A percentile compares a stretch with the other conserved stretches of the same genome.
These are phyloP conservation scores for Xylaria bambusicola DNA, from an alignment of 495 filamentous ascomycete species.

Conservation along the genomic window DNA sequence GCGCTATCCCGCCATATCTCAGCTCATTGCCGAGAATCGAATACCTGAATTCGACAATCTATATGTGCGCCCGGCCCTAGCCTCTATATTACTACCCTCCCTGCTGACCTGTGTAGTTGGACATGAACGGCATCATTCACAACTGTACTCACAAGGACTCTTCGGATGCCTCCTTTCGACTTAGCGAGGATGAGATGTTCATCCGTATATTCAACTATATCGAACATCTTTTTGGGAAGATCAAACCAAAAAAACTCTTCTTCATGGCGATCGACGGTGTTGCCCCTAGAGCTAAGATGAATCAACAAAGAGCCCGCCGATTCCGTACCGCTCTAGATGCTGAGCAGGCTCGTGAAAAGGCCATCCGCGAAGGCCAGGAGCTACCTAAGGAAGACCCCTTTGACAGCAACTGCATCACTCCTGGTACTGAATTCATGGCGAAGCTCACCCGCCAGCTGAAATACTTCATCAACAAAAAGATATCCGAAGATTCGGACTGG, in stretches of 20 bases:
- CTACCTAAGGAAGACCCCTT: constrained; percentile 95
- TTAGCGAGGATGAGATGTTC: constrained; percentile 98
- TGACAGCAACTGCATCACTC: constrained; percentile 99
- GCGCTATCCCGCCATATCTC: constrained; percentile 97
- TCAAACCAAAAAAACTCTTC: constrained; percentile 96
- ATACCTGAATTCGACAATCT: constrained; percentile 99
- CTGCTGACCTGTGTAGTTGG: constrained; percentile 56
- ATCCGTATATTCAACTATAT: constrained; percentile 99
- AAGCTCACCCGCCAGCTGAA: constrained; percentile 90
- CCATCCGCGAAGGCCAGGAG: constrained; percentile 80
- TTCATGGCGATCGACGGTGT: constrained; percentile 99
- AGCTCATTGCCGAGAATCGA: constrained; percentile 97
- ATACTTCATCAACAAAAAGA: constrained; percentile 98
- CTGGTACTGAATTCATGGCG: constrained; percentile 97
- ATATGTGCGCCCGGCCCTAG: constrained; percentile 61
- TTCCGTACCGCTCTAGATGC: constrained; percentile 94
- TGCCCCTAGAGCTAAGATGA: constrained; percentile 98
- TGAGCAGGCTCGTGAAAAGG: constrained; percentile 86
- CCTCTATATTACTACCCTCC: constrained; percentile 19
- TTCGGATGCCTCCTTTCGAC: constrained; percentile 77
- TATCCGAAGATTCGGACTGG: constrained; percentile 96
- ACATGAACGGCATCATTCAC: constrained; percentile 99
- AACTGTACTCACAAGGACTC: constrained; percentile 98
- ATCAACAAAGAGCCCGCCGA: constrained; percentile 93
- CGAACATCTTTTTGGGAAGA: constrained; percentile 97